Percentiles rank a stretch among this genome's conserved stretches.
These are phyloP conservation scores for Backusella mclennaniae DNA, from an alignment of 192 early-diverging fungal genomes.

Conservation along the genomic window DNA sequence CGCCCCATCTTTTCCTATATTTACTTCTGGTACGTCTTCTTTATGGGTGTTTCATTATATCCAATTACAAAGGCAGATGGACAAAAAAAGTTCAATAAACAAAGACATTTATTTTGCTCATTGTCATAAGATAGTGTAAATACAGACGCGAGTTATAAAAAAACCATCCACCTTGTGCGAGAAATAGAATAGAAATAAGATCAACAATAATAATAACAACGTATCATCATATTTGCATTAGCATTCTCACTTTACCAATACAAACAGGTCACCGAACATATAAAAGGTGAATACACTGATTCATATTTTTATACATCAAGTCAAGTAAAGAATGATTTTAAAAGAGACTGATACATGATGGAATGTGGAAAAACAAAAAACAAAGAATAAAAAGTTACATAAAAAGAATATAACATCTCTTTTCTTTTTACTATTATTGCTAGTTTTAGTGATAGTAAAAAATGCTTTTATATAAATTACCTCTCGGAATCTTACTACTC, in stretches of 20 bases:
- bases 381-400: not conserved
- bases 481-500: not conserved
- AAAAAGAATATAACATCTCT: not conserved
- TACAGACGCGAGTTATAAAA: too few relatives aligned
- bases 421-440: not conserved
- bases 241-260: not conserved
- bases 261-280: not conserved
- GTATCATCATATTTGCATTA: too few relatives aligned
- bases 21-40: too few relatives aligned
- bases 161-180: too few relatives aligned
- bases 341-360: not conserved
- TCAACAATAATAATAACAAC: too few relatives aligned
- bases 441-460: not conserved
- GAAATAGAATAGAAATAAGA: too few relatives aligned
- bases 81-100: too few relatives aligned
- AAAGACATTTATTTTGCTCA: too few relatives aligned
- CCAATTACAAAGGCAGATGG: too few relatives aligned
- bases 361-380: not conserved
- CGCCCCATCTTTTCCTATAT: too few relatives aligned
- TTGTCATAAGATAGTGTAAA: too few relatives aligned
- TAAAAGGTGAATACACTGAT: not conserved
- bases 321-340: not conserved
- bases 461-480: not conserved
- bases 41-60: too few relatives aligned
- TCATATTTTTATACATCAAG: not conserved